Percentiles rank a stretch among this genome's conserved stretches.
Conservation (phyloP, 495 filamentous ascomycete species). For the Poronia punctata region DNA sequence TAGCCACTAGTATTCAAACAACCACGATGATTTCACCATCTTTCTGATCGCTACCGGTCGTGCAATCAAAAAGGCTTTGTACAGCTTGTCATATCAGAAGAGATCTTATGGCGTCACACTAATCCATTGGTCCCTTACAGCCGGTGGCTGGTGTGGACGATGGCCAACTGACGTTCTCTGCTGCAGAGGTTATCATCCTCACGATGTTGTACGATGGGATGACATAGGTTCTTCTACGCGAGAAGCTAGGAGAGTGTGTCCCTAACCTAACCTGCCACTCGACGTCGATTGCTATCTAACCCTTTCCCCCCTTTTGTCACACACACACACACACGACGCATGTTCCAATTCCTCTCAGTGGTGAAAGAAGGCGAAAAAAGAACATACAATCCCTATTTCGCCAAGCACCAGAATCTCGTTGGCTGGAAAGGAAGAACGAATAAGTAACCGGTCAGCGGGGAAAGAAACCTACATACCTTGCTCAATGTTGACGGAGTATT, state of each 20-base stretch:
- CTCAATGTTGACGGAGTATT: too few species aligned
- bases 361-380: too few species aligned
- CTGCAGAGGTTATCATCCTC: constrained; percentile 5
- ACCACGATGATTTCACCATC: not conserved
- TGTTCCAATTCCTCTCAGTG: too few species aligned
- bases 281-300: constrained; percentile 1
- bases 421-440: too few species aligned
- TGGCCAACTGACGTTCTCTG: constrained; percentile 3
- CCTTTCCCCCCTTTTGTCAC: not conserved
- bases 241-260: constrained; percentile 5
- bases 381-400: too few species aligned
- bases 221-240: constrained; percentile 2
- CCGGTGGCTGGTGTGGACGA: constrained; percentile 9
- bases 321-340: constrained; percentile 2
- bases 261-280: too few species aligned
- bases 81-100: constrained; percentile 9
- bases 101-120: not conserved
- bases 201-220: constrained; percentile 12
- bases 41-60: constrained; percentile 5
- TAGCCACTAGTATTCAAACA: not conserved
- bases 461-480: too few species aligned
- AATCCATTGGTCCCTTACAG: constrained; percentile 6
- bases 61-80: constrained; percentile 9
- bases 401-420: too few species aligned
- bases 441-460: too few species aligned